phyloP scores from a whole-genome alignment of 768 basidiomycete species.

The Tricholoma flavovirens region DNA sequence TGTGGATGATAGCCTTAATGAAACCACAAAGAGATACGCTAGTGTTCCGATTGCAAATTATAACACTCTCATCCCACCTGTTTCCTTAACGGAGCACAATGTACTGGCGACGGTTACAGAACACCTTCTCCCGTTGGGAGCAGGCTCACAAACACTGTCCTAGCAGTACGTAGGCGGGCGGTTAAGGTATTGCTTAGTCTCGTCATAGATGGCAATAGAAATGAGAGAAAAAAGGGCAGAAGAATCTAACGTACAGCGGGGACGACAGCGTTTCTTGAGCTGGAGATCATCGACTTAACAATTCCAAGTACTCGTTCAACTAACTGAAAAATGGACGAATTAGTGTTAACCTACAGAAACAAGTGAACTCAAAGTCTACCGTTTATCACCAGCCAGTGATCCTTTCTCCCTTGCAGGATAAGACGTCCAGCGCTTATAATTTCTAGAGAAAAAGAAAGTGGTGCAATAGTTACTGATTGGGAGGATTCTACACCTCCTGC shows the following conservation, averaged over 20 bases:
- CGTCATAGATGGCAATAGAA: neutral
- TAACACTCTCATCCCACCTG: neutral
- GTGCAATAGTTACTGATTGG: too few species aligned
- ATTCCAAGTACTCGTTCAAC: too few species aligned
- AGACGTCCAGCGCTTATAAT: too few species aligned
- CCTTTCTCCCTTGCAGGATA: too few species aligned
- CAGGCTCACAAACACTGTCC: neutral
- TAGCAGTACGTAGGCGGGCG: neutral
- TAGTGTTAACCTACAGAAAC: too few species aligned
- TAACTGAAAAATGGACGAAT: too few species aligned
- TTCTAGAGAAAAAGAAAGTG: too few species aligned
- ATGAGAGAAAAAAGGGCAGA: neutral
- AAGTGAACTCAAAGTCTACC: too few species aligned
- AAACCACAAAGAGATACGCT: neutral
- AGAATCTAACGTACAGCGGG: neutral
- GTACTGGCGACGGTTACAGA: neutral
- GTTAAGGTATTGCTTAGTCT: neutral
- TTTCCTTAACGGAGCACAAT: neutral
- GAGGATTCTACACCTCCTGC: too few species aligned
- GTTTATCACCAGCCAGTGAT: too few species aligned
- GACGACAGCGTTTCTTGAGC: neutral
- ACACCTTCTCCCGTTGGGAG: neutral
- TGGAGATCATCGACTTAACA: too few species aligned
- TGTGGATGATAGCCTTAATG: neutral
- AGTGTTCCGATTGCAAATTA: neutral